Base-by-base conservation (phyloP, 768 basidiomycete species). In the Gymnopilus junonius region DNA sequence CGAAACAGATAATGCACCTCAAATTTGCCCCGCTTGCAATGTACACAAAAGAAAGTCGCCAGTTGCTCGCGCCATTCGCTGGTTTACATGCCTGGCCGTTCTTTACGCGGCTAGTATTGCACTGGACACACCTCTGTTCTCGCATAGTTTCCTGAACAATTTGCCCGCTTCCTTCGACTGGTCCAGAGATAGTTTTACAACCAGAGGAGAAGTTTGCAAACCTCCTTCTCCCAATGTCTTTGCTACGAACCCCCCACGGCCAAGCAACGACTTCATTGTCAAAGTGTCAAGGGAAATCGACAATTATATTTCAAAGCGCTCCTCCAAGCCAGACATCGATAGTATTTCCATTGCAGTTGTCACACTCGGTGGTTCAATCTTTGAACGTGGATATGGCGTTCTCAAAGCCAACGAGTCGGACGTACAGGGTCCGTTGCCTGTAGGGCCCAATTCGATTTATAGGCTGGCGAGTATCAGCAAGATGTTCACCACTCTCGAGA, bases 401-500 rank as follows among this genome's bases (percentile, higher is more conserved):
- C 65, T 69, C n/a, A 63, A 61, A 15, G 83, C 81, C 32, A 85
- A 86, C 60, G 83, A 82, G 65, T 74, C 77, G 2, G 66, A 64
- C n/a, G 55, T 67, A 6, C 62, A 61, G 10, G 65, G 66, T 4
- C 42, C 53, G 43, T 56, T 46, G 51, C 69, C 67, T 0, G 76
- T 81, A 1, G 71, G 79, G n/a, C 74, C 77, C 55, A 68, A 85
- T 66, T 80, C 83, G 0, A 77, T 84, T 53, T 86, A 85, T 64
- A 76, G 86, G 27, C 73, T 86, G 25, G 84, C 84, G 1, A 84
- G 82, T 40, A 78, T 84, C 58, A 79, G 82, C 6, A 87, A 86
- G 70, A 71, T 86, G 61, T 84, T 85, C 65, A 77, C 79, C 3
- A 77, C 78, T 0, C 64, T 85, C 4, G 82, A 87, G 65, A 83